These are phyloP conservation scores for Hypoxylon sp. DNA, from an alignment of 2,329 filamentous ascomycete genomes.

Conservation along the genomic window DNA sequence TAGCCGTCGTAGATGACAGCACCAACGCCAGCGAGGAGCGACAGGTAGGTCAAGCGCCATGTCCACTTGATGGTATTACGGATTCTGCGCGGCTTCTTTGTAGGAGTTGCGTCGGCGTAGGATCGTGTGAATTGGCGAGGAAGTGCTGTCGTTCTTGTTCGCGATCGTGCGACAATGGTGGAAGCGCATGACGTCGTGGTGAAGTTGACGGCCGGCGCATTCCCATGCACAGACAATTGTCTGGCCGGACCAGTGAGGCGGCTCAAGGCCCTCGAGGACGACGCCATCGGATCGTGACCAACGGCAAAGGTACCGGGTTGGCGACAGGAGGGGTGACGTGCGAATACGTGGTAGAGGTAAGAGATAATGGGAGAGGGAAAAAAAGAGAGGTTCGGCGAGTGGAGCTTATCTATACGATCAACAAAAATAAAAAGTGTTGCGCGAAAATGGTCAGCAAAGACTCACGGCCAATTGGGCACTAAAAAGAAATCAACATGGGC, in stretches of 20 bases:
- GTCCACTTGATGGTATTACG: slow-evolving; percentile 78
- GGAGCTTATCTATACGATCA: slow-evolving; percentile 23
- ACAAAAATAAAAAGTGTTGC: slow-evolving; percentile 36
- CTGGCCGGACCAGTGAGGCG: slow-evolving; percentile 49
- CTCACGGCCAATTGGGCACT: slow-evolving; percentile 31
- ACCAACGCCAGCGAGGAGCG: slow-evolving; percentile 74
- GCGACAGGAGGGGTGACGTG: slow-evolving; percentile 10
- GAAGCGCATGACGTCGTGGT: slow-evolving; percentile 47
- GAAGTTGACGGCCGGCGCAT: slow-evolving; percentile 46
- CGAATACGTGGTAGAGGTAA: slow-evolving; percentile 1
- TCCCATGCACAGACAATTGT: slow-evolving; percentile 49
- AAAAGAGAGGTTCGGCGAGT: slow-evolving; percentile 21
- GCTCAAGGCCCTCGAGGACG: slow-evolving; percentile 59
- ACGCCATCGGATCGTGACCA: slow-evolving; percentile 58
- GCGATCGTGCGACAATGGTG: slow-evolving; percentile 53
- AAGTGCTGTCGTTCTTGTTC: slow-evolving; percentile 53
- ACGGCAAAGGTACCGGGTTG: slow-evolving; percentile 35
- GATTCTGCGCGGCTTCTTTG: slow-evolving; percentile 70
- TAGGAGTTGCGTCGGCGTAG: slow-evolving; percentile 65
- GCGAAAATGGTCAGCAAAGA: slow-evolving; percentile 33
- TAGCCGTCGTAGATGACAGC: slow-evolving; percentile 87
- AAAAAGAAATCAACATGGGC: slow-evolving; percentile 22
- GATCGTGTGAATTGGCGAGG: slow-evolving; percentile 59
- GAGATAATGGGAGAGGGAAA: slow-evolving; percentile 12
- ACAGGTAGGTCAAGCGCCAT: slow-evolving; percentile 86